Base-by-base conservation (phyloP, 2,329 filamentous ascomycete genomes). In the Aspergillus nomiae region DNA sequence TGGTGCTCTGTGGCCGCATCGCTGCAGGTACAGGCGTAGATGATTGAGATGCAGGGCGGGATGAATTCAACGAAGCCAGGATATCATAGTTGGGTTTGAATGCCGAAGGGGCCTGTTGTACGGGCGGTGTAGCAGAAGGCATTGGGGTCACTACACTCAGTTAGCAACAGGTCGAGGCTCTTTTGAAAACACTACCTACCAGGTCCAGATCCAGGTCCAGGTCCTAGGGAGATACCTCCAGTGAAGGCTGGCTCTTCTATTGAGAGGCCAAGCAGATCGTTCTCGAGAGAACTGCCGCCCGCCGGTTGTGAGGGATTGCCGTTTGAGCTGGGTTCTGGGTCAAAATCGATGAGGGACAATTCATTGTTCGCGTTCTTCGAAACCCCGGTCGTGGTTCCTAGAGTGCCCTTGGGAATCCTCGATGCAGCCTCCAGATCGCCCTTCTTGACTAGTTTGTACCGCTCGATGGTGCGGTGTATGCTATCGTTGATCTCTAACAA, bases 401-500 rank as follows among this genome's bases (percentile, higher is more conserved):
- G 84, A 16, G 90, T 94, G 32, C 94, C 92, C 73, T 91, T 89
- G 8, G 92, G 92, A 68, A 98, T 91, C 76, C 89, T 92, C 67
- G 90, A 88, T 19, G 95, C 92, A 12, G 83, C 92, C 69, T 94
- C 92, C 51, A 96, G 77, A 73, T 99, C 94, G 26, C 95, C 95
- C 82, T 95, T 96, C 83, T 97, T 99, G 79, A 98, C 89, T 60
- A 98, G 82, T 84, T 92, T 96, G 78, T 98, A 99, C 67, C 95
- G 85, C 80, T 98, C 92, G 61, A 98, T 92, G 1, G 95, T 99
- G 66, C 94, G 89, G 76, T 98, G 92, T 86, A 99, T 99, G 80
- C 94, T 97, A 78, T 99, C 95, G 76, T 99, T 99, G 74, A 99
- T 98, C 76, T 98, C 93, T 61, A 99, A 86, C 12, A 99, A 84